Conservation (phyloP, 129 eudicot genomes). For the Rutidosis leptorrhynchoides region DNA sequence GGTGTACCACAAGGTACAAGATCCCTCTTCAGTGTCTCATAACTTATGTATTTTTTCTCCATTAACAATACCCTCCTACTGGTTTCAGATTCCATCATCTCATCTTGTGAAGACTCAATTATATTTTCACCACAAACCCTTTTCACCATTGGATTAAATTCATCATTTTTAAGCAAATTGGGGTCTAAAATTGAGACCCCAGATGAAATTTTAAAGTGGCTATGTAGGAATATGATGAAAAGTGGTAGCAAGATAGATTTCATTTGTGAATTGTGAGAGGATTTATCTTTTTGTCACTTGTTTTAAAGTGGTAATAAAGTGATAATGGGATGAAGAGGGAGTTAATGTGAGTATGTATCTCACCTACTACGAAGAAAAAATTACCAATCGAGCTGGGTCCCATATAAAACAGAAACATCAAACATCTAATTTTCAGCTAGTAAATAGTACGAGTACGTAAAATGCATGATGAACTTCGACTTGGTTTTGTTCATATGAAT, state of each 20-base stretch:
- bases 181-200: constrained; percentile 43
- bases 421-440: not conserved
- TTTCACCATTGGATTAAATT: constrained; percentile 14
- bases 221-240: constrained; percentile 37
- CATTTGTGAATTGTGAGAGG: constrained; percentile 25
- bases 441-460: too few relatives aligned
- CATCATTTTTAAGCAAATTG: constrained; percentile 30
- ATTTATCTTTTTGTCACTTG: not conserved
- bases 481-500: too few relatives aligned
- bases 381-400: constrained; percentile 11
- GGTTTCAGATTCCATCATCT: constrained; percentile 60
- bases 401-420: not conserved
- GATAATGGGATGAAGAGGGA: not conserved
- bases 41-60: constrained; percentile 59
- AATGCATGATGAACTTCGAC: too few relatives aligned
- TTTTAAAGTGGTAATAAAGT: constrained; percentile 8
- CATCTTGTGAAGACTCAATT: constrained; percentile 29
- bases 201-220: constrained; percentile 41
- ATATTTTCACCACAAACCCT: constrained; percentile 31
- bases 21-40: constrained; percentile 74
- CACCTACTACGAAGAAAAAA: constrained; percentile 31
- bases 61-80: constrained; percentile 52
- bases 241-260: constrained; percentile 31
- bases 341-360: constrained; percentile 20
- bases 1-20: constrained; percentile 77